These are phyloP conservation scores for Peronospora belbahrii DNA, from an alignment of 352 stramenopile species.

Conservation along the genomic window DNA sequence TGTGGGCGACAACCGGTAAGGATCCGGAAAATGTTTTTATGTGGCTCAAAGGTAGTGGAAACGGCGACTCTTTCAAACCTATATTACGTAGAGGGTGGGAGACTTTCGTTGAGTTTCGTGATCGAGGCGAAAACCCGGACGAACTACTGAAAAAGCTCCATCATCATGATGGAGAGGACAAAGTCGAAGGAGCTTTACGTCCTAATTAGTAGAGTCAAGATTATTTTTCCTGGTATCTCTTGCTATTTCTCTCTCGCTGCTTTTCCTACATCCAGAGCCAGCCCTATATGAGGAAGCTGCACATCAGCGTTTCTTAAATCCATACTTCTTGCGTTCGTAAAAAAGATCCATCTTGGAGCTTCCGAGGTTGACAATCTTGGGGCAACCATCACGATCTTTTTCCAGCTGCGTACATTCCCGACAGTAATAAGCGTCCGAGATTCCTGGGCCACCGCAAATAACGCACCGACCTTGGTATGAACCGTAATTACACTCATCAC, in stretches of 20 bases:
- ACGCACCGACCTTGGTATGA: slow-evolving; percentile 94
- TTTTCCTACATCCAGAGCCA: background rate
- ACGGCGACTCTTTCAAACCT: too few relatives aligned
- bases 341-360: slow-evolving; percentile 96
- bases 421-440: slow-evolving; percentile 99
- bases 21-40: too few relatives aligned
- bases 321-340: slow-evolving; percentile 99
- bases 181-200: too few relatives aligned
- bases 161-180: too few relatives aligned
- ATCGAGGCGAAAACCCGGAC: too few relatives aligned
- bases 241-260: slow-evolving; percentile 10
- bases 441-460: slow-evolving; percentile 94
- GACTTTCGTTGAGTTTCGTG: too few relatives aligned
- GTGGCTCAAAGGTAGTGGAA: too few relatives aligned
- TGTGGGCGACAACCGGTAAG: too few relatives aligned
- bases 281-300: slow-evolving; percentile 8
- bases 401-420: slow-evolving; percentile 96
- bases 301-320: slow-evolving; percentile 85
- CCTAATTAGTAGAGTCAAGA: too few relatives aligned
- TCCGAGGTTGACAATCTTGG: slow-evolving; percentile 98
- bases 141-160: too few relatives aligned
- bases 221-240: slow-evolving; percentile 99
- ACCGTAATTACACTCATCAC: slow-evolving; percentile 99
- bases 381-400: slow-evolving; percentile 96
- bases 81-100: too few relatives aligned